Percentiles rank a stretch among this genome's conserved stretches.
These are phyloP conservation scores for Lomentospora prolificans DNA, from an alignment of 2,329 filamentous ascomycete species.

Conservation along the genomic window DNA sequence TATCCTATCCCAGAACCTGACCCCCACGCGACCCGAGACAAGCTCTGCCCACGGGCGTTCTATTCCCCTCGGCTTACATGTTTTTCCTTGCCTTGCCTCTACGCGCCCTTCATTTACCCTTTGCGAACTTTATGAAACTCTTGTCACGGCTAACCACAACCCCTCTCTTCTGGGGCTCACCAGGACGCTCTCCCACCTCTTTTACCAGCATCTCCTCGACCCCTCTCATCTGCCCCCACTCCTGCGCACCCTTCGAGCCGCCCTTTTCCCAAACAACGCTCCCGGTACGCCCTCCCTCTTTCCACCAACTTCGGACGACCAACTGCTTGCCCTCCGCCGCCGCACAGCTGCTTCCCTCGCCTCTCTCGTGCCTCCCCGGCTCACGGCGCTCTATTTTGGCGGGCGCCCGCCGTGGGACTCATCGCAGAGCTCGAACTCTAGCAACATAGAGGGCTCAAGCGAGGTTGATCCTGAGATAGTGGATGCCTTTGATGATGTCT, in stretches of 20 bases:
- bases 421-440: neutral
- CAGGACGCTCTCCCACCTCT: constrained; percentile 50
- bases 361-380: constrained; percentile 35
- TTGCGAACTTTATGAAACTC: neutral
- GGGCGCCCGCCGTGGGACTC: constrained; percentile 18
- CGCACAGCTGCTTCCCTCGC: constrained; percentile 54
- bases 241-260: constrained; percentile 61
- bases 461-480: constrained; percentile 39
- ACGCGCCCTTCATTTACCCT: neutral
- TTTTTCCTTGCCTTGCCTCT: neutral
- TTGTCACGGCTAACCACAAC: neutral
- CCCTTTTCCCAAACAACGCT: constrained; percentile 79
- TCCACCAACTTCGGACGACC: constrained; percentile 49
- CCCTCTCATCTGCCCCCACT: constrained; percentile 55
- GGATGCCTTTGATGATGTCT: constrained; percentile 48
- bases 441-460: constrained; percentile 17
- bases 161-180: neutral
- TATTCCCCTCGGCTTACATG: neutral
- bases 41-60: neutral
- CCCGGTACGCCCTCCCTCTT: constrained; percentile 54
- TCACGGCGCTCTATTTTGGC: constrained; percentile 42
- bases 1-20: neutral
- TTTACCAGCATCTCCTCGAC: constrained; percentile 49
- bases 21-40: neutral
- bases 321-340: constrained; percentile 51